Conservation (phyloP, 2,329 filamentous ascomycete genomes). For the Neoscytalidium dimidiatum region DNA sequence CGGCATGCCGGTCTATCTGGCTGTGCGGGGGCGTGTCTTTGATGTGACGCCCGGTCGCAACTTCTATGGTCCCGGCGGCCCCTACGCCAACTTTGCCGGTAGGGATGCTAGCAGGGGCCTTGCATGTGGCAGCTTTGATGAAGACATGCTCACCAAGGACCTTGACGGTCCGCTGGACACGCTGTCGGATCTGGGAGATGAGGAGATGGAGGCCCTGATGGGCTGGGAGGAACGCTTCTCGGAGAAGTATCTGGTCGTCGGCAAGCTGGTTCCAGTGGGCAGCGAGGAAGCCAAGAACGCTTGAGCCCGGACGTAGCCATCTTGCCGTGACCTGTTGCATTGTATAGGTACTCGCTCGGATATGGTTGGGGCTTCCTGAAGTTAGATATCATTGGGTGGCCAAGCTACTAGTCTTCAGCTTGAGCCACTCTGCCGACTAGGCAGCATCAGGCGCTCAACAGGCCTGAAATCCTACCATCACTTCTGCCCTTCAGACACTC, state of each 20-base stretch:
- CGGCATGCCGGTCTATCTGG: constrained; percentile 77
- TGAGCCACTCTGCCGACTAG: neutral
- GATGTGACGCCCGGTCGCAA: constrained; percentile 84
- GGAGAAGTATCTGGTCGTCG: constrained; percentile 95
- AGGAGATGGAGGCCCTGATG: constrained; percentile 78
- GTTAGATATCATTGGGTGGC: neutral
- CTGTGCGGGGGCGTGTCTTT: constrained; percentile 89
- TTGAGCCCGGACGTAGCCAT: neutral
- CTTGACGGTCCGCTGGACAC: constrained; percentile 80
- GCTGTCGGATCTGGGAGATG: constrained; percentile 68
- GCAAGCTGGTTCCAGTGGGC: constrained; percentile 72
- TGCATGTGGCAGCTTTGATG: constrained; percentile 89
- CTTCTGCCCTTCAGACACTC: neutral
- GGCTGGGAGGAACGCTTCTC: constrained; percentile 94
- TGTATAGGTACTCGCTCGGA: neutral
- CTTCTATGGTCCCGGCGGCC: constrained; percentile 94
- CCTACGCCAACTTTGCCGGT: constrained; percentile 95
- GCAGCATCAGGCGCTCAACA: neutral
- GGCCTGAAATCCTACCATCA: neutral
- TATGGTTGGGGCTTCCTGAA: neutral
- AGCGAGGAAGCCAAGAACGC: constrained; percentile 53
- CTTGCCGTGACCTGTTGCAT: neutral
- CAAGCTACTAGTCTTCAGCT: too few relatives aligned
- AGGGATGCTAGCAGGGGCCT: constrained; percentile 86
- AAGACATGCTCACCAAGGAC: constrained; percentile 92